Evolutionary conservation across 306 rosid genomes (phyloP).

Genomic region (Potentilla sterilis): DNA sequence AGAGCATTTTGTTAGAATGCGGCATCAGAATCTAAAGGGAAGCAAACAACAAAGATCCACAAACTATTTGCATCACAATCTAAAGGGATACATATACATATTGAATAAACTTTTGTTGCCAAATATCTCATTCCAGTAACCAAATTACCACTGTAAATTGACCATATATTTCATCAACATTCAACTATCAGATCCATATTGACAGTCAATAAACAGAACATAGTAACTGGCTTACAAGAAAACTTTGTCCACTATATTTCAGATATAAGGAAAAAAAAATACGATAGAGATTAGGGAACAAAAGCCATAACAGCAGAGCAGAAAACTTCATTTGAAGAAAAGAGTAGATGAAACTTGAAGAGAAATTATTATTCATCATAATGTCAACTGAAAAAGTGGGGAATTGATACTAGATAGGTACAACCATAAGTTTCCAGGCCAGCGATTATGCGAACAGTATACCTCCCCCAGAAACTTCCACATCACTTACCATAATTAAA

Average conservation of each 20-base stretch:
- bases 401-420: neutral
- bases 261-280: neutral
- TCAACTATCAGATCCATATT: neutral
- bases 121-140: no score
- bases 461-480: neutral
- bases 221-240: neutral
- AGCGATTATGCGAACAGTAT: neutral
- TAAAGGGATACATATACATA: no score
- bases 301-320: neutral
- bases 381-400: neutral
- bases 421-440: constrained; percentile 1
- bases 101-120: no score
- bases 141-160: no score
- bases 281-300: neutral
- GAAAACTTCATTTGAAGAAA: neutral
- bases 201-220: neutral
- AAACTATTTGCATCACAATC: no score
- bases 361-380: neutral
- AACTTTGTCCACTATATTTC: neutral
- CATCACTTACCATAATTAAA: neutral
- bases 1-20: neutral
- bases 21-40: neutral
- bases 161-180: neutral
- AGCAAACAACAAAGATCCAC: neutral
- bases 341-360: neutral